Conservation (phyloP, 2,329 filamentous ascomycete genomes). For the Diaporthe vaccinii region DNA sequence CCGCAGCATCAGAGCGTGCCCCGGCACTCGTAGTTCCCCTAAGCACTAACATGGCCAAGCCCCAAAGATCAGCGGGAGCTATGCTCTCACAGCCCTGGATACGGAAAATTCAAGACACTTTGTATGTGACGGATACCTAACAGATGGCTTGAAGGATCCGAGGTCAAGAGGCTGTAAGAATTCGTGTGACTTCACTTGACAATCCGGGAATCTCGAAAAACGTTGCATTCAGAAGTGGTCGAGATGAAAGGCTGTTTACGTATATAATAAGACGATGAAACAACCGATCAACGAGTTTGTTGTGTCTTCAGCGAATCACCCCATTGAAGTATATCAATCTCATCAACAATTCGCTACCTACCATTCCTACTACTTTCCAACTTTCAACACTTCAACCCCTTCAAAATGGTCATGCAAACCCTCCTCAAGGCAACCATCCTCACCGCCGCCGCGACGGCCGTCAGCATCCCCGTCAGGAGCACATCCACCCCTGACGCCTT, state of each 20-base stretch:
- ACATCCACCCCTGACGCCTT: neutral
- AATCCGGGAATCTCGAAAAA: neutral
- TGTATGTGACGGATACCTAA: no score
- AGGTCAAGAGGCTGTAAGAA: neutral
- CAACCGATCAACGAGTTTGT: neutral
- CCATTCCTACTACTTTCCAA: neutral
- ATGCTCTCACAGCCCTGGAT: neutral
- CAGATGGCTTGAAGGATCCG: neutral
- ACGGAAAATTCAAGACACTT: neutral
- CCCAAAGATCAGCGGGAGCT: neutral
- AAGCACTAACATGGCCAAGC: neutral
- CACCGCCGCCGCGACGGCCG: neutral
- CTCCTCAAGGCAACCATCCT: neutral
- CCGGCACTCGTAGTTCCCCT: neutral
- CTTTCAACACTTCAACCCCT: neutral
- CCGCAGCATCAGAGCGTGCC: neutral
- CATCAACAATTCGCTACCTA: neutral
- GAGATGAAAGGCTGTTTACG: neutral
- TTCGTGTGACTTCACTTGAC: neutral
- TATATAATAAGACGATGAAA: neutral
- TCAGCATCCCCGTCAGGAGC: neutral
- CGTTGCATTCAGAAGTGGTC: neutral
- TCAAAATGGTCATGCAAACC: neutral
- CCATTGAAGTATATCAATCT: neutral
- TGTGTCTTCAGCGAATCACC: neutral